These are phyloP conservation scores for Penicillium sp. DNA, from an alignment of 2,329 filamentous ascomycete species.

Conservation along the genomic window DNA sequence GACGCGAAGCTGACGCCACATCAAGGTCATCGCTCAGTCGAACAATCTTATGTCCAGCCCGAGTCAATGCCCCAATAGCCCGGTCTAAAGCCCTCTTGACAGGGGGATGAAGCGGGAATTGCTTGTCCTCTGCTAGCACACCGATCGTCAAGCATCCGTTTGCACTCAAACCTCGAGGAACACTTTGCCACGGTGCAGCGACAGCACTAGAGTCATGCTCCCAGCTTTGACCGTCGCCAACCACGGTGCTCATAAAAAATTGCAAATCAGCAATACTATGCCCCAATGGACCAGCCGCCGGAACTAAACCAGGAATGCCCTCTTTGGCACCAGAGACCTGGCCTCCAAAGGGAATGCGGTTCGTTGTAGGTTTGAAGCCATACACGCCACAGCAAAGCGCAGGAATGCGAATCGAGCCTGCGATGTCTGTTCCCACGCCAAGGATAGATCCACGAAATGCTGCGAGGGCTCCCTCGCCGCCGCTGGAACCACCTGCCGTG, in stretches of 20 bases:
- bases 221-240: slow-evolving; percentile 45
- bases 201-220: slow-evolving; percentile 45
- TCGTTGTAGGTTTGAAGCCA: slow-evolving; percentile 37
- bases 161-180: slow-evolving; percentile 2
- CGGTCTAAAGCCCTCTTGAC: slow-evolving; percentile 48
- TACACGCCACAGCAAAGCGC: slow-evolving; percentile 37
- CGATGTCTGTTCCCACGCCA: slow-evolving; percentile 40
- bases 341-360: slow-evolving; percentile 34
- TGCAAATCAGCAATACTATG: slow-evolving; percentile 22
- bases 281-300: slow-evolving; percentile 24
- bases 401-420: slow-evolving; percentile 40
- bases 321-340: slow-evolving; percentile 19
- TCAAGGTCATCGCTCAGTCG: slow-evolving; percentile 27
- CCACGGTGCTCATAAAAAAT: slow-evolving; percentile 42
- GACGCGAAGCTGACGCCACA: slow-evolving; percentile 32
- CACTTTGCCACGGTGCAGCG: slow-evolving; percentile 49
- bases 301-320: slow-evolving; percentile 20
- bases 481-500: slow-evolving; percentile 32
- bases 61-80: slow-evolving; percentile 41
- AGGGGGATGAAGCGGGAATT: slow-evolving; percentile 54
- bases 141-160: slow-evolving; percentile 48
- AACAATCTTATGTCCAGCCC: slow-evolving; percentile 50
- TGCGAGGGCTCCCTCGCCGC: slow-evolving; percentile 39
- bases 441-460: slow-evolving; percentile 39
- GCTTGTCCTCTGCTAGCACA: slow-evolving; percentile 49